Base-by-base conservation (phyloP, 805 yeast genomes). In the Candida takata region DNA sequence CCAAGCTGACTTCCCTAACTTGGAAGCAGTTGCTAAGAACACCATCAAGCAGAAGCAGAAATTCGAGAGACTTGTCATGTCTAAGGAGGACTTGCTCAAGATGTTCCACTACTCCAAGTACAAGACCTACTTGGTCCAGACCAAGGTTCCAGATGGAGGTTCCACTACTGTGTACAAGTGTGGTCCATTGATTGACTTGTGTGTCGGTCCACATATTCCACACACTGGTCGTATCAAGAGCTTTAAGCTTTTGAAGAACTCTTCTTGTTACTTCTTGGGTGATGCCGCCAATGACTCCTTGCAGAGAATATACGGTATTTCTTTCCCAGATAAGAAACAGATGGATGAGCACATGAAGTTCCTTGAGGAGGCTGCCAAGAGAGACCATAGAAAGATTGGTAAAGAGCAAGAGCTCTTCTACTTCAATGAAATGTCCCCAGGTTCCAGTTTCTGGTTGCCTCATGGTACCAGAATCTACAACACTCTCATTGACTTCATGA, bases 381-480 rank as follows among this genome's bases (percentile, higher is more conserved):
- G 98, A 70, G 95, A 84, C 60, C 99, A 92, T 65, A 78, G 99
- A 66, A 88, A 80, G 65, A 81, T 92, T 48, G 99, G 99, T 61
- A 82, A 69, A 55, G 97, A 92, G 54, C 98, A 92, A 67, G 97
- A 92, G 58, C 73, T 92, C 55, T 92, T 88, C 67, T 77, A 81
- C 65, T 92, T 92, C 76, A 78, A 92, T 63, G 98, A 92, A 64
- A 67, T 90, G 82, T 84, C 96, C 14, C 99, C 99, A 37, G 99
- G 99, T 48, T 79, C 94, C 27, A 88, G 95, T 42, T 92, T 92
- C 77, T 92, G 97, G 97, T 74, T 92, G 54, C 99, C 99, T 34
- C 98, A 90, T 57, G 99, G 99, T 65, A 79, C 99, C 33, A 83
- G 97, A 68, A 92, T 92, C 58, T 92, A 92, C 74, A 85, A 85